These are phyloP conservation scores for Glycine latifolia DNA, from an alignment of 306 rosid species.

Conservation along the genomic window DNA sequence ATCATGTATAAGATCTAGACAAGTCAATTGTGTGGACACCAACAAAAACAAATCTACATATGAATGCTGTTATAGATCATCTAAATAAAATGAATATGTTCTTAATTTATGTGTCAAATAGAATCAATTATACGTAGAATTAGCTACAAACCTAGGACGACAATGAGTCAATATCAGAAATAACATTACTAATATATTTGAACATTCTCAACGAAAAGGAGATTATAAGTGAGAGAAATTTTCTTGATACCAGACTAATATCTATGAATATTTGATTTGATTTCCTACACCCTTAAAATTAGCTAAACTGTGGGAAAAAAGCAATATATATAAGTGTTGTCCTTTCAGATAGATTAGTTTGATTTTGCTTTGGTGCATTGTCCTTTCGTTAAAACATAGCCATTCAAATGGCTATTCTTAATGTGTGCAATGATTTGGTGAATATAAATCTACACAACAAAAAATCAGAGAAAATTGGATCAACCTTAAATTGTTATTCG, in stretches of 20 bases:
- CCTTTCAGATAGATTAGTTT: conserved; percentile 36
- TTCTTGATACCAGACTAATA: background rate
- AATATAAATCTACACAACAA: conserved; percentile 3
- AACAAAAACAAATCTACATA: conserved; percentile 6
- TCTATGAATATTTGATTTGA: conserved; percentile 38
- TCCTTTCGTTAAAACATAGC: conserved; percentile 30
- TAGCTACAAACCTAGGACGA: conserved; percentile 27
- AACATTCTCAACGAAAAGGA: background rate
- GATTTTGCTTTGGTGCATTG: conserved; percentile 47
- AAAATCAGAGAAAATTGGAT: conserved; percentile 14
- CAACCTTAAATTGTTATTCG: background rate
- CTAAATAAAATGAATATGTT: conserved; percentile 23
- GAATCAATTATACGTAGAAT: conserved; percentile 18
- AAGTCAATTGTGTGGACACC: conserved; percentile 14
- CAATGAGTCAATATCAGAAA: conserved; percentile 30
- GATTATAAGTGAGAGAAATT: background rate
- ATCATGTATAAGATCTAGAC: conserved; percentile 20
- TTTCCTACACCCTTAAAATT: conserved; percentile 31
- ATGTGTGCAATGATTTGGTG: conserved; percentile 19
- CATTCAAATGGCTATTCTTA: conserved; percentile 20
- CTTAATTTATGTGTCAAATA: conserved; percentile 26
- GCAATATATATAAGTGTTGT: conserved; percentile 38
- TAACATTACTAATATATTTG: conserved; percentile 13
- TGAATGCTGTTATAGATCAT: conserved; percentile 18
- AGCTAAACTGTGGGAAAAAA: conserved; percentile 26